Evolutionary conservation across 495 filamentous ascomycete genomes (phyloP).

Genomic region (Annulohypoxylon bovei): DNA sequence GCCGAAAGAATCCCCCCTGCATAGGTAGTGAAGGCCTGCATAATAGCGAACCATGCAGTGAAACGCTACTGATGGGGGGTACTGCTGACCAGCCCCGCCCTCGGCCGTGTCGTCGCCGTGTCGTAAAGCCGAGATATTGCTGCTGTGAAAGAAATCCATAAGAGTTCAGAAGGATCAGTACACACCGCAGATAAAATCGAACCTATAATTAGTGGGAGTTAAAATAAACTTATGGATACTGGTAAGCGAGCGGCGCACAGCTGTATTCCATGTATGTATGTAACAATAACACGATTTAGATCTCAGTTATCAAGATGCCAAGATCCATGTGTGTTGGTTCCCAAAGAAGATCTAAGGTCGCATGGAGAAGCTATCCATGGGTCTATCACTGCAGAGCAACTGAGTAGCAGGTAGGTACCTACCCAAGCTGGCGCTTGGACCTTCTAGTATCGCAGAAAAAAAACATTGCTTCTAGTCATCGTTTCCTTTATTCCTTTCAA

Average conservation of each 20-base stretch:
- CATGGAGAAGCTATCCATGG: neutral
- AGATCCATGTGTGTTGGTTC: neutral
- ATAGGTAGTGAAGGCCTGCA: neutral
- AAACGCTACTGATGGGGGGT: neutral
- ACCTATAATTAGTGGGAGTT: too few relatives aligned
- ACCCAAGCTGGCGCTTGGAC: too few relatives aligned
- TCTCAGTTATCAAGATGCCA: neutral
- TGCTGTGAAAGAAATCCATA: too few relatives aligned
- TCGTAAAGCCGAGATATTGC: neutral
- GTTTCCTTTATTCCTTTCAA: too few relatives aligned
- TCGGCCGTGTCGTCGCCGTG: neutral
- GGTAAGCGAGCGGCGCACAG: neutral
- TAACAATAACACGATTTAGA: neutral
- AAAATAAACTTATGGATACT: neutral
- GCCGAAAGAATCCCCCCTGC: neutral
- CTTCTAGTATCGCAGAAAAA: too few relatives aligned
- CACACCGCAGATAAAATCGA: neutral
- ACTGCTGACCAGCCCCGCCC: neutral
- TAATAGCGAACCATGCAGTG: neutral
- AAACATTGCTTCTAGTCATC: too few relatives aligned
- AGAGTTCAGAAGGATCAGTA: too few relatives aligned
- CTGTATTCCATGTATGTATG: neutral
- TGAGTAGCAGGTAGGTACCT: too few relatives aligned
- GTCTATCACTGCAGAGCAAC: too few relatives aligned
- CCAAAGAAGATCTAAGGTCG: neutral